Evolutionary conservation across 129 eudicot species (phyloP), one percentile per base, ranked within the genome.

Genomic region (Chrysanthemum lavandulifolium): DNA sequence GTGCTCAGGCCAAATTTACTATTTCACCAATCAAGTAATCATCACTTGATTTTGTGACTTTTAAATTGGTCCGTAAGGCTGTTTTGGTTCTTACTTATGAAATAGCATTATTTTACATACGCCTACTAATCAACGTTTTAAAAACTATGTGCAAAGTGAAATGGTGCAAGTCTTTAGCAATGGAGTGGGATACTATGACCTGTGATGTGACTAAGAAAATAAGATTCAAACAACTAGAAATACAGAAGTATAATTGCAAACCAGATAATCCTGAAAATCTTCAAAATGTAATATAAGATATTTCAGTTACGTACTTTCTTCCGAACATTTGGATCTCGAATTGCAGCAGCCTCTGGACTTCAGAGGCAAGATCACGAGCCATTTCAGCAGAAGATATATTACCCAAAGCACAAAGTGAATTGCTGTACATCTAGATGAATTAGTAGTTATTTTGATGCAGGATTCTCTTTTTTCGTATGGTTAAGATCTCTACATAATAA

Each of bases 361-460:
- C 98, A 65, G 97, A 94, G 5, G 96, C 97, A 64, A 94, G 98
- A 81, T 94, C 98, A 77, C 98, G 97, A 67, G 98, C 98, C 98
- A 94, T 90, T 83, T 90, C 98, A 57, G 98, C 98, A 73, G 98
- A 61, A 61, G 19, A 11, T 61, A 21, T 25, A 60, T 60, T 21
- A 21, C 18, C 55, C 33, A 53, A 48, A 51, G 71, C 43, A 65
- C 33, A 12, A 73, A 73, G 63, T 61, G 43, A 16, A 23, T 23
- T n/a, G n/a, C n/a, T n/a, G n/a, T n/a, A n/a, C n/a, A n/a, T n/a
- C n/a, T n/a, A n/a, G n/a, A n/a, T n/a, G n/a, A n/a, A n/a, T n/a
- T n/a, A n/a, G n/a, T n/a, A n/a, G n/a, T n/a, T n/a, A n/a, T n/a
- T n/a, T n/a, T n/a, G n/a, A n/a, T n/a, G n/a, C n/a, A n/a, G n/a